phyloP scores from a whole-genome alignment of 2,329 filamentous ascomycete genomes.

The Aspergillus uvarum region DNA sequence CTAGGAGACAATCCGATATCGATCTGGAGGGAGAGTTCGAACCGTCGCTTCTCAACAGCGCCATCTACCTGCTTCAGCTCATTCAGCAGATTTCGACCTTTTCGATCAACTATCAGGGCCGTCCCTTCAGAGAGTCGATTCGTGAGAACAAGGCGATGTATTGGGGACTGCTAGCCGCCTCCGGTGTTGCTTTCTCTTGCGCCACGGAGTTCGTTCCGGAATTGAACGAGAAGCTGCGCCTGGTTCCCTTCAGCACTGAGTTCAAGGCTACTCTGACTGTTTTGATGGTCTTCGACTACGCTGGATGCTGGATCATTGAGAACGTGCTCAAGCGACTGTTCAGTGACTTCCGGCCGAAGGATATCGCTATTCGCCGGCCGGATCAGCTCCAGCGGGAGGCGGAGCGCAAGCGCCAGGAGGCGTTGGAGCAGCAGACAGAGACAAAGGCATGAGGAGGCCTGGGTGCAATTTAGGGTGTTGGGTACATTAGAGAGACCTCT shows the following conservation, averaged over 20 bases:
- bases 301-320: slow-evolving; percentile 83
- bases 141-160: slow-evolving; percentile 98
- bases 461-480: slow-evolving; percentile 7
- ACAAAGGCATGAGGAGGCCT: slow-evolving; percentile 26
- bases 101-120: slow-evolving; percentile 98
- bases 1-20: slow-evolving; percentile 59
- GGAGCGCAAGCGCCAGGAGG: slow-evolving; percentile 63
- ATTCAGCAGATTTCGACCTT: slow-evolving; percentile 99
- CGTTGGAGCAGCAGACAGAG: slow-evolving; percentile 45
- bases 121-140: slow-evolving; percentile 94
- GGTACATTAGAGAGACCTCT: not conserved
- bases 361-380: slow-evolving; percentile 81
- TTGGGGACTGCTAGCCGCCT: slow-evolving; percentile 88
- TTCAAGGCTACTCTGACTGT: slow-evolving; percentile 85
- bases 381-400: slow-evolving; percentile 82
- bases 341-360: slow-evolving; percentile 88
- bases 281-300: slow-evolving; percentile 86
- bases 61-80: slow-evolving; percentile 93
- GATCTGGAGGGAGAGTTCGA: slow-evolving; percentile 94
- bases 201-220: slow-evolving; percentile 94
- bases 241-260: slow-evolving; percentile 83
- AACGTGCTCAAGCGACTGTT: slow-evolving; percentile 80
- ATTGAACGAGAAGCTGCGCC: slow-evolving; percentile 86
- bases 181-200: slow-evolving; percentile 87
- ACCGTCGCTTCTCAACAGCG: slow-evolving; percentile 91